phyloP scores from a whole-genome alignment of 2,329 filamentous ascomycete species.

The Nemania sp. region DNA sequence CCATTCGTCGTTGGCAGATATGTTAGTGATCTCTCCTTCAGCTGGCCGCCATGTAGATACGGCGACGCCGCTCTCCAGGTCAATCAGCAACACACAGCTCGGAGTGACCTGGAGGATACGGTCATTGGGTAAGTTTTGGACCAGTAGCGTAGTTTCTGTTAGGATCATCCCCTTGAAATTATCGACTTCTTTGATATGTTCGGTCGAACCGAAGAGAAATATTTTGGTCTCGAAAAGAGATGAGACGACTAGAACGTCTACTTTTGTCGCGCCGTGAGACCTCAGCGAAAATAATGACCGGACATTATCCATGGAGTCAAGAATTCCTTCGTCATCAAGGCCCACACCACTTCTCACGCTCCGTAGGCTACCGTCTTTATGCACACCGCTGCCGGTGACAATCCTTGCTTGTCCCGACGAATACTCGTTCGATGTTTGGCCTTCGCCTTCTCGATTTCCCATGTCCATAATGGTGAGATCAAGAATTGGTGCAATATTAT shows the following conservation, averaged over 20 bases:
- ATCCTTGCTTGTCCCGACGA: slow-evolving; percentile 93
- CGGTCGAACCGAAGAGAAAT: slow-evolving; percentile 73
- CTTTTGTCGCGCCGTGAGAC: slow-evolving; percentile 51
- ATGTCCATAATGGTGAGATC: slow-evolving; percentile 98
- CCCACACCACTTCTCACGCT: slow-evolving; percentile 94
- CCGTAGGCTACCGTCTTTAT: slow-evolving; percentile 82
- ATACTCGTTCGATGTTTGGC: slow-evolving; percentile 78
- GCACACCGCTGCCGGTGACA: slow-evolving; percentile 89
- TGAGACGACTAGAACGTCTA: slow-evolving; percentile 77
- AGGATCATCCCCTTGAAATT: slow-evolving; percentile 71
- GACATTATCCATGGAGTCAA: slow-evolving; percentile 77
- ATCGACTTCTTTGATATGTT: slow-evolving; percentile 86
- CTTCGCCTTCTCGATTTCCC: slow-evolving; percentile 79
- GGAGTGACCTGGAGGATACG: slow-evolving; percentile 78
- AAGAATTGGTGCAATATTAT: slow-evolving; percentile 87
- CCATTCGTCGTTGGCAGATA: slow-evolving; percentile 71
- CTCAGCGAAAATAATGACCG: slow-evolving; percentile 72
- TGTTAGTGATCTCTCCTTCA: slow-evolving; percentile 69
- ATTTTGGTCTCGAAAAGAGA: slow-evolving; percentile 82
- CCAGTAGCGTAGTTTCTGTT: slow-evolving; percentile 72
- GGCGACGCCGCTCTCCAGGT: slow-evolving; percentile 59
- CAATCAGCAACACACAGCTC: slow-evolving; percentile 62
- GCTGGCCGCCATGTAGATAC: slow-evolving; percentile 61
- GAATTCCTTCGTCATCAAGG: slow-evolving; percentile 80
- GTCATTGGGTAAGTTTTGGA: slow-evolving; percentile 64